Percentiles rank a stretch among this genome's conserved stretches.
Evolutionary conservation across 371 early-diverging fungal genomes (phyloP).

Genomic region (Phascolomyces articulosus): DNA sequence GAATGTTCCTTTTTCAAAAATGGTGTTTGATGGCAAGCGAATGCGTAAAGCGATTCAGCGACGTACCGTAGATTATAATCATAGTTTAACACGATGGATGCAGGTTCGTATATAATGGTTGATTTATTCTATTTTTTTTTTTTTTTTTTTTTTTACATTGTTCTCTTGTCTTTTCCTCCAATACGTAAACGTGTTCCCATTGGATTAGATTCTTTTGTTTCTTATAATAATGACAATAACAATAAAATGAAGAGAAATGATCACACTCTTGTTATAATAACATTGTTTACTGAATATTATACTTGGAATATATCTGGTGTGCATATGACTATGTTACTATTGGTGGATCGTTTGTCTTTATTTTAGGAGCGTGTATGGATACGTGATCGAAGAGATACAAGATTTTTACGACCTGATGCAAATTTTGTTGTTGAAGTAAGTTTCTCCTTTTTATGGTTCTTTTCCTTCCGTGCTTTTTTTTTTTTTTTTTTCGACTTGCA

Average conservation of each 20-base stretch:
- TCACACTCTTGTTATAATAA: too few relatives aligned
- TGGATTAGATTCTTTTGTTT: too few relatives aligned
- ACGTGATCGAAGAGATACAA: conserved; percentile 64
- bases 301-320: not conserved
- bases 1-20: conserved; percentile 45
- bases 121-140: not conserved
- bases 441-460: too few relatives aligned
- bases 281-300: conserved; percentile 17
- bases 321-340: too few relatives aligned
- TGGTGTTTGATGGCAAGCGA: conserved; percentile 88
- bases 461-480: too few relatives aligned
- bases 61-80: conserved; percentile 94
- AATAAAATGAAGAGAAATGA: conserved; percentile 13
- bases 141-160: not conserved
- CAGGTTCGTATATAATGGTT: conserved; percentile 55
- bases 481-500: not conserved
- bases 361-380: conserved; percentile 63
- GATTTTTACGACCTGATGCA: conserved; percentile 80
- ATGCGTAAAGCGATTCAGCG: conserved; percentile 96
- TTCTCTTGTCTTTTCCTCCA: conserved; percentile 9
- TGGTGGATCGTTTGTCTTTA: conserved; percentile 4
- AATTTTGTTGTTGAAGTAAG: conserved; percentile 88
- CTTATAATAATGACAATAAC: too few relatives aligned
- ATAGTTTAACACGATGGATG: conserved; percentile 81
- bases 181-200: too few relatives aligned